Evolutionary conservation across 1,284 basidiomycete genomes (phyloP), one percentile per base, ranked within the genome.

Genomic region (Cryptococcus depauperatus): DNA sequence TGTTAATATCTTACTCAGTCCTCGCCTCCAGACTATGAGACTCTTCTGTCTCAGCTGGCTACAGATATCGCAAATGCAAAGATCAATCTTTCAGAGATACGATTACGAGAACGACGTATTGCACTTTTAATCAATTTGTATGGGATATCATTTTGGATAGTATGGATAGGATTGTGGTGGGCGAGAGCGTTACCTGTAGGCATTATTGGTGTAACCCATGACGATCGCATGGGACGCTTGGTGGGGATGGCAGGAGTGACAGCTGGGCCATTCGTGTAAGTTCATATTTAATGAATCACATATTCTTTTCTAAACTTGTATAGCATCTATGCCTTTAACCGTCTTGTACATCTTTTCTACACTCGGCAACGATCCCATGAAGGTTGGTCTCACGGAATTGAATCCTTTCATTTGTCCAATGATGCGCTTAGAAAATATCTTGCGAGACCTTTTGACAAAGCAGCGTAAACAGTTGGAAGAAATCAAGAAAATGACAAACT

Each of bases 401-500:
- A n/a, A 35, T 19, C 26, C 23, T 19, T 41, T 23, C 32, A 10
- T 29, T 19, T 30, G 29, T 27, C 32, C 11, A 30, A 9, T 8
- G 27, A 11, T 23, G n/a, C 39, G 13, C 37, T 9, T 58, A 91
- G 92, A 97, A 67, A 84, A 80, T 60, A 81, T 82, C 10, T 74
- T 98, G 14, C 81, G 83, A 49, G 67, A 74, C 0, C 75, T 96
- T 10, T 77, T 86, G 55, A 83, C 83, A 60, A 76, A 84, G 61
- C 89, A 92, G 57, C 81, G 85, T 29, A 78, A 79, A 32, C 92
- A 89, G 65, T 79, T 99, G 25, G 92, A 95, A 56, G 92, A 96
- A 62, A 86, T 98, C 58, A 99, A 99, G 76, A 86, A 89, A 72
- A 90, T 88, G 59, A 96, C 91, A 0, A 92, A 93, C 59, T 99